Evolutionary conservation across 2,329 filamentous ascomycete genomes (phyloP).

Genomic region (Aspergillaceae sp.): DNA sequence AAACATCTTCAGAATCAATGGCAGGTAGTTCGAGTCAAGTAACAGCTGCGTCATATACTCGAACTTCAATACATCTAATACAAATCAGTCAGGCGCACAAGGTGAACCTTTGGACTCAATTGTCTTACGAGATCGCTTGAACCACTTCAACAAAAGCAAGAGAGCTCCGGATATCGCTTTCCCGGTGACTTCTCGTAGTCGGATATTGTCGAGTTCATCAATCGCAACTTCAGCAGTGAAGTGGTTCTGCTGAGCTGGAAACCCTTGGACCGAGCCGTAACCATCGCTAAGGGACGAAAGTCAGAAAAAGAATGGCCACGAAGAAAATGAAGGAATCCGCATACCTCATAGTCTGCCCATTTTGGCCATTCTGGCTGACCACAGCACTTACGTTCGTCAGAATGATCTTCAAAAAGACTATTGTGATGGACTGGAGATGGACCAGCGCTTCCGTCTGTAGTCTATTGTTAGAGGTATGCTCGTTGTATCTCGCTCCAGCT

Average conservation of each 20-base stretch:
- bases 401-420: slow-evolving; percentile 83
- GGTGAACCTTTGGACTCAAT: neutral
- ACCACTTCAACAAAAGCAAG: slow-evolving; percentile 87
- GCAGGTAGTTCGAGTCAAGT: slow-evolving; percentile 90
- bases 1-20: slow-evolving; percentile 84
- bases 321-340: slow-evolving; percentile 4
- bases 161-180: slow-evolving; percentile 90
- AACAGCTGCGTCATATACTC: slow-evolving; percentile 92
- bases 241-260: slow-evolving; percentile 18
- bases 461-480: neutral
- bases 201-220: slow-evolving; percentile 73
- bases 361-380: slow-evolving; percentile 52
- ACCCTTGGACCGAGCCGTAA: slow-evolving; percentile 19
- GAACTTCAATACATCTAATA: slow-evolving; percentile 78
- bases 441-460: slow-evolving; percentile 64
- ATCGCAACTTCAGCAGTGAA: slow-evolving; percentile 30
- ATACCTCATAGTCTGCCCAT: slow-evolving; percentile 39
- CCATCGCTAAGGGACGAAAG: slow-evolving; percentile 11
- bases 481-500: neutral
- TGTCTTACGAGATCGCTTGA: slow-evolving; percentile 79
- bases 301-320: neutral
- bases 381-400: slow-evolving; percentile 81
- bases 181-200: slow-evolving; percentile 75
- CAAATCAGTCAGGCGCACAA: slow-evolving; percentile 6
- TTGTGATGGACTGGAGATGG: slow-evolving; percentile 83